Evolutionary conservation across 2,329 filamentous ascomycete genomes (phyloP).

Genomic region (Seiridium cupressi): DNA sequence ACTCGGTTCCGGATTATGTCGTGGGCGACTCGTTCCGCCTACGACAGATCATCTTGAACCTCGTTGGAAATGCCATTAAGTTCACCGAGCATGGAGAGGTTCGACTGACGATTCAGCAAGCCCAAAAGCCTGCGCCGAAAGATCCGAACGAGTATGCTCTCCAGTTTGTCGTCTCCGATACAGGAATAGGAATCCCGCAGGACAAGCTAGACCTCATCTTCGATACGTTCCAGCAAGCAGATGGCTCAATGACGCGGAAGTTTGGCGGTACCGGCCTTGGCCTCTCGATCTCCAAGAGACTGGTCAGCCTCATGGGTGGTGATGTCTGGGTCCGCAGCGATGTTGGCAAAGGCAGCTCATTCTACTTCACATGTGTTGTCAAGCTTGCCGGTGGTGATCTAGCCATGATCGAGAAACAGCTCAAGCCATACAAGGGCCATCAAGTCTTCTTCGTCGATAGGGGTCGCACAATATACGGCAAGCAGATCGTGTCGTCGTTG

Average conservation of each 20-base stretch:
- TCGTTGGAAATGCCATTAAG: constrained; percentile 98
- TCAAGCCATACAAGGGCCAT: constrained; percentile 88
- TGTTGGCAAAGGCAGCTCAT: constrained; percentile 86
- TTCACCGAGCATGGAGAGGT: constrained; percentile 98
- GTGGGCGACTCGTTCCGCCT: constrained; percentile 95
- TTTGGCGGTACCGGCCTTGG: constrained; percentile 95
- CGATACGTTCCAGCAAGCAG: constrained; percentile 97
- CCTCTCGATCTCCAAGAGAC: constrained; percentile 88
- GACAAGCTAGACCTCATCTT: constrained; percentile 98
- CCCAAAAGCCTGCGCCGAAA: constrained; percentile 61
- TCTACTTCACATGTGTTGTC: constrained; percentile 94
- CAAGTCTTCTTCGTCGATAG: constrained; percentile 95
- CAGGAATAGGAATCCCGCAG: constrained; percentile 91
- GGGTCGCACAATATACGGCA: constrained; percentile 73
- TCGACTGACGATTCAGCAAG: constrained; percentile 81
- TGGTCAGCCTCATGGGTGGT: constrained; percentile 95
- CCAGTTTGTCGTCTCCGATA: constrained; percentile 94
- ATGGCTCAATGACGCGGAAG: constrained; percentile 92
- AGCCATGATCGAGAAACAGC: constrained; percentile 74
- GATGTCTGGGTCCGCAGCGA: constrained; percentile 95
- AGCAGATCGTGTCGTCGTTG: constrained; percentile 77
- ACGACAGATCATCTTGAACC: constrained; percentile 92
- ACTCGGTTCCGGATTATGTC: constrained; percentile 89
- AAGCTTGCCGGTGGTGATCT: constrained; percentile 80
- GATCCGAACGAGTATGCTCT: constrained; percentile 81